Evolutionary conservation across 495 filamentous ascomycete species (phyloP).

Genomic region (Talaromyces trachyspermus): DNA sequence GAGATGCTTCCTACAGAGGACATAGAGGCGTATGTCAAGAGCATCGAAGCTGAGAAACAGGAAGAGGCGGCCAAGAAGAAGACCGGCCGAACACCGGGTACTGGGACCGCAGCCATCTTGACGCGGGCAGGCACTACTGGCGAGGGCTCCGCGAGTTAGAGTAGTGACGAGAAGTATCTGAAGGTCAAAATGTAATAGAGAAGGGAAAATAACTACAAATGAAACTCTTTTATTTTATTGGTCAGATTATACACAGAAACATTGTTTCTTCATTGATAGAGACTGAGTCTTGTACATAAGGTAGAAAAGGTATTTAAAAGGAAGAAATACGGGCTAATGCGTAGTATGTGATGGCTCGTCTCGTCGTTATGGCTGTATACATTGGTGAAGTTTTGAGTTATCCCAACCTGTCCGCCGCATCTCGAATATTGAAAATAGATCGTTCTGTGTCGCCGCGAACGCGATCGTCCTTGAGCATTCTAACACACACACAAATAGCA

Average conservation of each 20-base stretch:
- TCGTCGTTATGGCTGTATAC: conserved; percentile 27
- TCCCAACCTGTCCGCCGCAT: conserved; percentile 67
- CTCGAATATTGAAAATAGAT: conserved; percentile 67
- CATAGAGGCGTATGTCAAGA: conserved; percentile 95
- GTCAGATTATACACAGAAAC: background rate
- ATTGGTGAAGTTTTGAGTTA: conserved; percentile 21
- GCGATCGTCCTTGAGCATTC: conserved; percentile 92
- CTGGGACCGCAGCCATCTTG: conserved; percentile 70
- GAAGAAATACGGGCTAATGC: background rate
- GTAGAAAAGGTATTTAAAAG: background rate
- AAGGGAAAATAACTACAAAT: conserved; percentile 8
- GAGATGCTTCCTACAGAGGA: conserved; percentile 95
- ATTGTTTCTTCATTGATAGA: no score
- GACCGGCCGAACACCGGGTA: conserved; percentile 67
- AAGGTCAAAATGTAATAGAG: background rate
- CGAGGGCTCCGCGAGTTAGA: conserved; percentile 13
- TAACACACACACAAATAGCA: conserved; percentile 12
- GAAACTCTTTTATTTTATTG: no score
- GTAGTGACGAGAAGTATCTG: background rate
- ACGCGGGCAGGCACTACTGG: conserved; percentile 50
- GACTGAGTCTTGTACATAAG: no score
- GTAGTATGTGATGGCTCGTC: conserved; percentile 17
- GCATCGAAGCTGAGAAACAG: conserved; percentile 97
- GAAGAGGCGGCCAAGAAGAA: conserved; percentile 98
- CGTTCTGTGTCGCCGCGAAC: conserved; percentile 52